Base-by-base conservation (phyloP, 805 yeast species). In the Tetrapisispora nanseiensis region DNA sequence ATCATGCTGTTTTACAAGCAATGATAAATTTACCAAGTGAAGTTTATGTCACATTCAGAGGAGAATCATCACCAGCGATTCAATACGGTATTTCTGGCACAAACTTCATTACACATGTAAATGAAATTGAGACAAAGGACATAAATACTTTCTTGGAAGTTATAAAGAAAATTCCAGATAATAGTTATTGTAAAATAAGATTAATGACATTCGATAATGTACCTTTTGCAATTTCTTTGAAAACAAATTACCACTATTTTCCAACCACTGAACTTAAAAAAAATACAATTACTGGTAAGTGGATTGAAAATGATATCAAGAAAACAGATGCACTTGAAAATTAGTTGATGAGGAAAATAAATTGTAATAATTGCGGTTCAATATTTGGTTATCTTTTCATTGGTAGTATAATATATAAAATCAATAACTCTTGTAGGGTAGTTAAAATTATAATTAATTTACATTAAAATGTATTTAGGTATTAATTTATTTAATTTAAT, bases 241-340 rank as follows among this genome's bases (percentile, higher is more conserved):
- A 86, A 64, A 85, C 94, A 1, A 86, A 85, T 60, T 83, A 85
- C 56, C 96, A 87, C 56, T 87, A 87, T 57, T 87, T 86, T 68
- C 86, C 86, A 35, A 82, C 87, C 3, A 70, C 73, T 10, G 83
- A 79, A 56, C 56, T 80, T 46, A 72, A 68, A 50, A 76, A 74
- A 52, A 69, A 73, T 40, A 50, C 50, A 2, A 66, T 60, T 6
- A 62, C 67, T 6, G 71, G 71, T 10, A 70, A 72, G 49, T 77
- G 84, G 83, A 62, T 68, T 34, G 77, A 74, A 49, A 64, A 69
- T 34, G 78, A 75, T 43, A 69, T 71, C 47, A 67, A 67, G 49
- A 61, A 62, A 36, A 54, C 59, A 21, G 63, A 61, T 38, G 62
- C 55, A 42, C 54, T 54, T 37, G 44, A 39, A 8, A 13, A 33